Percentiles rank a stretch among this genome's conserved stretches.
Evolutionary conservation across 139 green algal genomes (phyloP).

Genomic region (Gonium pectorale): DNA sequence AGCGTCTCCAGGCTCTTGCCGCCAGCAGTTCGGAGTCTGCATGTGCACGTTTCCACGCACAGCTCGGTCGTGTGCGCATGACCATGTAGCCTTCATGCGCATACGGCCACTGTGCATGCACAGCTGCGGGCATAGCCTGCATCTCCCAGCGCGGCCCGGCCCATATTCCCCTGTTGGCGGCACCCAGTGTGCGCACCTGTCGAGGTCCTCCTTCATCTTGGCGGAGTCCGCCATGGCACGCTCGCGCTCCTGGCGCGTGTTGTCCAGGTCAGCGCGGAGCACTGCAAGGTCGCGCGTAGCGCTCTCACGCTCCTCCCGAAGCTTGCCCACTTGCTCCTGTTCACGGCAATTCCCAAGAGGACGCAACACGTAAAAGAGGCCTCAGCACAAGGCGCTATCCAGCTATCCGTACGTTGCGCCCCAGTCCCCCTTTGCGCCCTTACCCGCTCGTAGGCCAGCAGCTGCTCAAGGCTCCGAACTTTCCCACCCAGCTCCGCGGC

Average conservation of each 20-base stretch:
- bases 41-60: too few relatives aligned
- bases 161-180: too few relatives aligned
- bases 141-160: too few relatives aligned
- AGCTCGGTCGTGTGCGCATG: too few relatives aligned
- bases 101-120: too few relatives aligned
- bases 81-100: too few relatives aligned
- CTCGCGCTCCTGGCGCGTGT: constrained; percentile 53
- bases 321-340: constrained; percentile 62
- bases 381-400: too few relatives aligned
- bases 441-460: constrained; percentile 63
- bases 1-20: constrained; percentile 66
- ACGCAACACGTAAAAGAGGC: background rate
- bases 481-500: constrained; percentile 60
- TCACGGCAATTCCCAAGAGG: background rate
- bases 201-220: constrained; percentile 39
- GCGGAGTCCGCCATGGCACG: constrained; percentile 42
- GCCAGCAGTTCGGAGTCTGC: constrained; percentile 37
- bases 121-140: too few relatives aligned
- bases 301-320: constrained; percentile 64
- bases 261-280: constrained; percentile 64
- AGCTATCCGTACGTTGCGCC: too few relatives aligned
- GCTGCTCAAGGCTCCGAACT: constrained; percentile 56
- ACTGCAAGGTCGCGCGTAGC: constrained; percentile 52
- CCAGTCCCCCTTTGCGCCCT: background rate
- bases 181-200: constrained; percentile 44